Conservation (phyloP, 1,284 basidiomycete species). For the Papiliotrema flavescens region DNA sequence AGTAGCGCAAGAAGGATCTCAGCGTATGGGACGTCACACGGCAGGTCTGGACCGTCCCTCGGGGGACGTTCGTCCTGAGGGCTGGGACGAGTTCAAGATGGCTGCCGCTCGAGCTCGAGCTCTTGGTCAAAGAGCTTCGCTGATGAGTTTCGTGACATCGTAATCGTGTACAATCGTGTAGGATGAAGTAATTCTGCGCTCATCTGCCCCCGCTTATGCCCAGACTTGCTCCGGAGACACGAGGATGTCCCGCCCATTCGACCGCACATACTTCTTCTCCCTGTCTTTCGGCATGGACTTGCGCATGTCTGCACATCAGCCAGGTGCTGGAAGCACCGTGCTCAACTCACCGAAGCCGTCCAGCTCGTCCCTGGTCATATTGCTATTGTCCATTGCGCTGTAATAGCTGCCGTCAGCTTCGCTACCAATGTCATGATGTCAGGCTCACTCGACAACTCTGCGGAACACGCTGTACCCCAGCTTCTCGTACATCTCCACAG, state of each 20-base stretch:
- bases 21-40: slow-evolving; percentile 47
- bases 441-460: slow-evolving; percentile 49
- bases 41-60: slow-evolving; percentile 47
- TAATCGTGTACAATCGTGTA: too few relatives aligned
- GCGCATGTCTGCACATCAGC: slow-evolving; percentile 38
- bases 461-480: slow-evolving; percentile 49
- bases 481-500: slow-evolving; percentile 49
- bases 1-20: slow-evolving; percentile 50
- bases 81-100: slow-evolving; percentile 42
- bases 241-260: slow-evolving; percentile 44
- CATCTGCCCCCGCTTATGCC: slow-evolving; percentile 17
- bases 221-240: slow-evolving; percentile 47
- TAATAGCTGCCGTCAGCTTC: slow-evolving; percentile 37
- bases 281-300: slow-evolving; percentile 47
- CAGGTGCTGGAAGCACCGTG: neutral
- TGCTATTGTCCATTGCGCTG: slow-evolving; percentile 46
- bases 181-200: neutral
- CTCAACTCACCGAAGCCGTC: slow-evolving; percentile 42
- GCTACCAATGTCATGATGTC: neutral
- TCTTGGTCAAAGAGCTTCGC: slow-evolving; percentile 3
- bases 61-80: slow-evolving; percentile 39
- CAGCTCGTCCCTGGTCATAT: slow-evolving; percentile 42
- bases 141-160: neutral
- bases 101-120: slow-evolving; percentile 20
- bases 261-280: slow-evolving; percentile 31